Evolutionary conservation across 2,329 filamentous ascomycete species (phyloP), one percentile per base, ranked within the genome.

Genomic region (Aphanocladium album): DNA sequence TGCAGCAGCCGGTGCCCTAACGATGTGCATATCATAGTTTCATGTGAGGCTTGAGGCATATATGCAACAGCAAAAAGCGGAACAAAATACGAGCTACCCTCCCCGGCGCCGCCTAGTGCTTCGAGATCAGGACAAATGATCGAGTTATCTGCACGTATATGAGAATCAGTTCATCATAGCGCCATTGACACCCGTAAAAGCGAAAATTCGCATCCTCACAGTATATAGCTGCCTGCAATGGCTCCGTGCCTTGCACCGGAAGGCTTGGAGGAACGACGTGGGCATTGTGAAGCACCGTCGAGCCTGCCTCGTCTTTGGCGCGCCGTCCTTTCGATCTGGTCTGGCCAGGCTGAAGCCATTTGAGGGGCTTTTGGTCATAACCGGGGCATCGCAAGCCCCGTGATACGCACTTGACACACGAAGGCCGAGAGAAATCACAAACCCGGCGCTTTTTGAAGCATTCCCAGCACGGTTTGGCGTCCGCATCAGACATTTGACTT

Each of bases 331-430:
- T 67, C 30, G 64, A 67, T 39, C 64, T 59, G 6, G 64, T 67
- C 52, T 67, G 63, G 8, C 65, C 65, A 1, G 65, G 64, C 45
- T 62, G 52, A 4, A 66, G 60, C 66, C 64, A 67, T 55, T 62
- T 64, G 11, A 67, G 60, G 19, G 66, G 65, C 54, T 65, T 67
- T 50, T 64, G 59, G 16, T 61, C 66, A 57, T 67, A 67, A 4
- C 65, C 65, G 3, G 65, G 61, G 35, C 65, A 66, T 14, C 51
- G 12, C 9, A 60, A 39, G 2, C 64, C 61, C 5, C 64, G 60
- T 8, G 37, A 7, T 16, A 33, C 19, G 19, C 66, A 67, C 39
- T 66, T 66, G 5, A 43, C 11, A 51, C 65, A 67, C 6, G 25
- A 51, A 1, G 66, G 66, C 30, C 57, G 60, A 5, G 59, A 51